A percentile compares a stretch with the other conserved stretches of the same genome.
Evolutionary conservation across 192 early-diverging fungal genomes (phyloP).

Genomic region (Coemansia sp.): DNA sequence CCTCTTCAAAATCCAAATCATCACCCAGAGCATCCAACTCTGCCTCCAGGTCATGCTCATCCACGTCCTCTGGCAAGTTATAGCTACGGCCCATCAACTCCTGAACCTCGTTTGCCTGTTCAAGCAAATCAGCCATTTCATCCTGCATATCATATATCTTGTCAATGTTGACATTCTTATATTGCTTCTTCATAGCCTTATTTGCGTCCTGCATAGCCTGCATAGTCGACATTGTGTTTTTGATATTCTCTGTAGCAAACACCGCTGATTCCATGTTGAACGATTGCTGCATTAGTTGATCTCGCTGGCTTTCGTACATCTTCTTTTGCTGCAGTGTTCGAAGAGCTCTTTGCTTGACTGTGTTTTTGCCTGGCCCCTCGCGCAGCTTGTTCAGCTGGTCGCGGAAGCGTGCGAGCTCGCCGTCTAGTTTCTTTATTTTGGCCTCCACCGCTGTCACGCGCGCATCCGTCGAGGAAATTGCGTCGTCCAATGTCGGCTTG

Average conservation of each 20-base stretch:
- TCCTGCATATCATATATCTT: conserved; percentile 94
- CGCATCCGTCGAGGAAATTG: conserved; percentile 78
- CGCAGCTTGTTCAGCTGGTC: conserved; percentile 95
- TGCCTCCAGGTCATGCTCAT: conserved; percentile 97
- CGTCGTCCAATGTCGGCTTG: conserved; percentile 85
- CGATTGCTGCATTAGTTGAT: conserved; percentile 92
- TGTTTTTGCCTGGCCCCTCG: conserved; percentile 83
- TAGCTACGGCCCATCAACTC: conserved; percentile 91
- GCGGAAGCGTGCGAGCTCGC: conserved; percentile 82
- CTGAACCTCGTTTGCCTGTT: conserved; percentile 96
- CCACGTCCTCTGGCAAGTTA: conserved; percentile 90
- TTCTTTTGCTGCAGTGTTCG: conserved; percentile 92
- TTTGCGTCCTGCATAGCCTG: conserved; percentile 97
- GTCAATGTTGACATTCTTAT: conserved; percentile 91
- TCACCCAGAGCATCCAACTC: conserved; percentile 97
- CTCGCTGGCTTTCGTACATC: conserved; percentile 90
- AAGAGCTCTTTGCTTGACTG: conserved; percentile 90
- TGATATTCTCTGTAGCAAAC: conserved; percentile 91
- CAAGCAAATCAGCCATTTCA: conserved; percentile 97
- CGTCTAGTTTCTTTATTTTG: conserved; percentile 93
- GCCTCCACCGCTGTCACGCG: conserved; percentile 86
- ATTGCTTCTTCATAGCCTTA: conserved; percentile 93
- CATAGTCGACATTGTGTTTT: conserved; percentile 93
- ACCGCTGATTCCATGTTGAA: conserved; percentile 99
- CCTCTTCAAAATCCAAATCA: conserved; percentile 68